These are phyloP conservation scores for Pneumocystis canis DNA, from an alignment of 1,139 yeast species.

Conservation along the genomic window DNA sequence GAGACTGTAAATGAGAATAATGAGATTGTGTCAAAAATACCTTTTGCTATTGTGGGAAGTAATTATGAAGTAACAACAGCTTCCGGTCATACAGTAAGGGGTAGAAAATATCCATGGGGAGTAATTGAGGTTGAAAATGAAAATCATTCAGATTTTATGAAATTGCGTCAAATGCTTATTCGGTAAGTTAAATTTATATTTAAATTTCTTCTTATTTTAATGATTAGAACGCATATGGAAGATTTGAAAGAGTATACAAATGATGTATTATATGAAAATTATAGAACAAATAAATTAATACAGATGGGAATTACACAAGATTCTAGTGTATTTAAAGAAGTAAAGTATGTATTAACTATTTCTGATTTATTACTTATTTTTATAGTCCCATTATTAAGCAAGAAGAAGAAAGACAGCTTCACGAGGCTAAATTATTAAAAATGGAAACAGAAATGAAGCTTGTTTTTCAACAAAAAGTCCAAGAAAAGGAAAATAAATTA, in stretches of 20 bases:
- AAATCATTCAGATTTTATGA: slow-evolving; percentile 83
- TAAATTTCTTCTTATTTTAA: not conserved
- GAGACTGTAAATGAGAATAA: slow-evolving; percentile 55
- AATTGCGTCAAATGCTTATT: slow-evolving; percentile 75
- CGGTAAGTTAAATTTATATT: slow-evolving; percentile 33
- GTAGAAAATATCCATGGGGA: slow-evolving; percentile 97
- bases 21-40: slow-evolving; percentile 56
- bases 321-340: slow-evolving; percentile 76
- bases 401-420: slow-evolving; percentile 85
- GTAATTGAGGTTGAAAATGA: slow-evolving; percentile 90
- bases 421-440: slow-evolving; percentile 84
- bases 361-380: not conserved
- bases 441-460: slow-evolving; percentile 95
- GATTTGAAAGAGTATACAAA: slow-evolving; percentile 83
- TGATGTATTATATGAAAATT: slow-evolving; percentile 66
- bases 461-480: slow-evolving; percentile 91
- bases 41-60: slow-evolving; percentile 92
- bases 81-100: slow-evolving; percentile 75
- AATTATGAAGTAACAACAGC: slow-evolving; percentile 55
- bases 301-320: slow-evolving; percentile 89
- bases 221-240: slow-evolving; percentile 44
- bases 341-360: slow-evolving; percentile 32
- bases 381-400: slow-evolving; percentile 64
- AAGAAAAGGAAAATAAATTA: slow-evolving; percentile 92
- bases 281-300: slow-evolving; percentile 68